A percentile compares a stretch with the other conserved stretches of the same genome.
phyloP scores from a whole-genome alignment of 257 asterid species.

The Plantago major region DNA sequence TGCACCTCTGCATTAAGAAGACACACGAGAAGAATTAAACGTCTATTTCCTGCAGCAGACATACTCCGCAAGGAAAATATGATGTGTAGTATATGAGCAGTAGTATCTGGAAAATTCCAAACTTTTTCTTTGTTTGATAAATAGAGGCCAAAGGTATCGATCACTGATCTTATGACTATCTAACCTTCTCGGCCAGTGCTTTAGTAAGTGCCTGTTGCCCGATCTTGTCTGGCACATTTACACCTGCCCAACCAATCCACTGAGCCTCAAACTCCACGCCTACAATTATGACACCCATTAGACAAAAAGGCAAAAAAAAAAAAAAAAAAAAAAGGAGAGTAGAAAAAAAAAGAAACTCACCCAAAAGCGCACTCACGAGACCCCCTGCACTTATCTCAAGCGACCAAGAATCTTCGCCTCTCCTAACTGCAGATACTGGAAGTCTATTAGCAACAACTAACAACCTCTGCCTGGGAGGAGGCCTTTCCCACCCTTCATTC shows the following conservation, averaged over 20 bases:
- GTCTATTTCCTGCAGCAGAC: slow-evolving; percentile 10
- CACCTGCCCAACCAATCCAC: slow-evolving; percentile 99
- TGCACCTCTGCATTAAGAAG: slow-evolving; percentile 61
- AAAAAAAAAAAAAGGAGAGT: slow-evolving; percentile 17
- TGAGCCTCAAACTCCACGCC: slow-evolving; percentile 91
- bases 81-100: not conserved
- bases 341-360: slow-evolving; percentile 37
- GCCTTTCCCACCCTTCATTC: slow-evolving; percentile 57
- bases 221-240: slow-evolving; percentile 84
- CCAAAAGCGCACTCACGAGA: slow-evolving; percentile 91
- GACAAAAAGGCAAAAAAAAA: slow-evolving; percentile 10
- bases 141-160: not conserved
- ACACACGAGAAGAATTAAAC: slow-evolving; percentile 14
- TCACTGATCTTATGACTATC: slow-evolving; percentile 10
- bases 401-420: slow-evolving; percentile 90
- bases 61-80: slow-evolving; percentile 1
- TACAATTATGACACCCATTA: slow-evolving; percentile 27
- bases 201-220: slow-evolving; percentile 75
- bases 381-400: slow-evolving; percentile 99
- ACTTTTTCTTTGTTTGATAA: slow-evolving; percentile 2
- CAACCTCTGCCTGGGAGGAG: slow-evolving; percentile 60
- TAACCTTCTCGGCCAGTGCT: slow-evolving; percentile 87
- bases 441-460: slow-evolving; percentile 96
- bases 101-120: not conserved
- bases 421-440: slow-evolving; percentile 93